Percentiles rank a stretch among this genome's conserved stretches.
These are phyloP conservation scores for Ogataea salicorniae DNA, from an alignment of 805 yeast genomes.

Conservation along the genomic window DNA sequence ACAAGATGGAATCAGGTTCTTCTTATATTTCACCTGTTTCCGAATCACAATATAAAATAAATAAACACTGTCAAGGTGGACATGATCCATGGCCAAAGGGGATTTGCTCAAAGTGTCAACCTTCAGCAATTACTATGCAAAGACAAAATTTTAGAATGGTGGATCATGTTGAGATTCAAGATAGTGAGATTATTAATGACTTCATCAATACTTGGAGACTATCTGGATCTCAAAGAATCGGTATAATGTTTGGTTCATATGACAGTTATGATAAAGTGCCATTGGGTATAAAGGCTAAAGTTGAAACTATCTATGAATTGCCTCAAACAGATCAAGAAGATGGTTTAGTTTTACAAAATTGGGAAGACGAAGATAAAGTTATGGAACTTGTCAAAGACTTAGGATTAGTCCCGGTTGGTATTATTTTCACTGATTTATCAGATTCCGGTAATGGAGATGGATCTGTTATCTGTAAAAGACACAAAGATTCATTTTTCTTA, in stretches of 20 bases:
- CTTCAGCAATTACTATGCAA: slow-evolving; percentile 88
- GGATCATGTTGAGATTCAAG: slow-evolving; percentile 91
- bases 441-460: slow-evolving; percentile 89
- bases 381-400: slow-evolving; percentile 49
- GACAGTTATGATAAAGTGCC: slow-evolving; percentile 79
- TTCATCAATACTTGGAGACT: slow-evolving; percentile 92
- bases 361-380: slow-evolving; percentile 49
- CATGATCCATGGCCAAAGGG: slow-evolving; percentile 95
- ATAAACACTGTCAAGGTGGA: slow-evolving; percentile 64
- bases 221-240: slow-evolving; percentile 83
- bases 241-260: slow-evolving; percentile 78
- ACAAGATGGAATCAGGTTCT: slow-evolving; percentile 51
- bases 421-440: slow-evolving; percentile 81
- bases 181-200: slow-evolving; percentile 63
- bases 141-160: slow-evolving; percentile 92
- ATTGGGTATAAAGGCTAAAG: slow-evolving; percentile 88
- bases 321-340: slow-evolving; percentile 84
- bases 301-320: slow-evolving; percentile 91
- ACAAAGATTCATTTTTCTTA: slow-evolving; percentile 83
- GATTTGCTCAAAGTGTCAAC: slow-evolving; percentile 94
- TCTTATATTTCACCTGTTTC: slow-evolving; percentile 79
- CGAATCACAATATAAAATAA: slow-evolving; percentile 63
- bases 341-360: slow-evolving; percentile 61
- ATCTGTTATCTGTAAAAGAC: slow-evolving; percentile 86
- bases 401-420: slow-evolving; percentile 72